phyloP scores from a whole-genome alignment of 495 filamentous ascomycete species.

The Talaromyces stipitatus region DNA sequence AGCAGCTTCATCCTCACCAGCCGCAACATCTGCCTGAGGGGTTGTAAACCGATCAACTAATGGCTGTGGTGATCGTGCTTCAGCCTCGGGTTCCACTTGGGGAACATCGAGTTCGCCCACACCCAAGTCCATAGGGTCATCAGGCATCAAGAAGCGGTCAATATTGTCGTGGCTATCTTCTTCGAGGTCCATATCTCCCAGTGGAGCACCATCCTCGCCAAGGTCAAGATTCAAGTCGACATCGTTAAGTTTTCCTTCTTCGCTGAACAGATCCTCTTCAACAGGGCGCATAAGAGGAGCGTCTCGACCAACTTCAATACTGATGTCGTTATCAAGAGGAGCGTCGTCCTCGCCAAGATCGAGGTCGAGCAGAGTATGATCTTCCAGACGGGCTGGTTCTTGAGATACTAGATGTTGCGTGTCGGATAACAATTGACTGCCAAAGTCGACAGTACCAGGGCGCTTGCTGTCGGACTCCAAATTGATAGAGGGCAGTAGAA shows the following conservation, averaged over 20 bases:
- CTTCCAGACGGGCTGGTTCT: constrained; percentile 40
- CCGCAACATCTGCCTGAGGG: constrained; percentile 49
- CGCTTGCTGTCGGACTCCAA: constrained; percentile 49
- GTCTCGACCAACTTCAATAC: constrained; percentile 80
- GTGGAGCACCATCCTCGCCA: constrained; percentile 43
- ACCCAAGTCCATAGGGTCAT: constrained; percentile 40
- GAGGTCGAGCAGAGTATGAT: constrained; percentile 42
- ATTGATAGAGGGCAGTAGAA: constrained; percentile 57
- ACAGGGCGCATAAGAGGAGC: constrained; percentile 55
- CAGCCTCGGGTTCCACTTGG: constrained; percentile 47
- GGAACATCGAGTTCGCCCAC: constrained; percentile 41
- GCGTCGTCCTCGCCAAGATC: constrained; percentile 45
- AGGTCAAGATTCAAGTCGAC: constrained; percentile 44
- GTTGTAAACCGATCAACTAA: constrained; percentile 40
- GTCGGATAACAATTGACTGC: constrained; percentile 63
- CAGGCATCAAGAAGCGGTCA: constrained; percentile 17
- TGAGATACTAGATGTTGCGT: constrained; percentile 45
- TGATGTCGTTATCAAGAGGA: constrained; percentile 44
- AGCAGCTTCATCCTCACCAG: constrained; percentile 35
- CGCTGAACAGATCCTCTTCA: constrained; percentile 68
- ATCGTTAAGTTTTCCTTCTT: constrained; percentile 45
- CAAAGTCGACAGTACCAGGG: constrained; percentile 52
- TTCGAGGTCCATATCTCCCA: constrained; percentile 31
- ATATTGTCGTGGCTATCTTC: constrained; percentile 25
- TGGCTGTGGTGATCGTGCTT: constrained; percentile 32